These are phyloP conservation scores for Echria macrotheca DNA, from an alignment of 495 filamentous ascomycete species.

Conservation along the genomic window DNA sequence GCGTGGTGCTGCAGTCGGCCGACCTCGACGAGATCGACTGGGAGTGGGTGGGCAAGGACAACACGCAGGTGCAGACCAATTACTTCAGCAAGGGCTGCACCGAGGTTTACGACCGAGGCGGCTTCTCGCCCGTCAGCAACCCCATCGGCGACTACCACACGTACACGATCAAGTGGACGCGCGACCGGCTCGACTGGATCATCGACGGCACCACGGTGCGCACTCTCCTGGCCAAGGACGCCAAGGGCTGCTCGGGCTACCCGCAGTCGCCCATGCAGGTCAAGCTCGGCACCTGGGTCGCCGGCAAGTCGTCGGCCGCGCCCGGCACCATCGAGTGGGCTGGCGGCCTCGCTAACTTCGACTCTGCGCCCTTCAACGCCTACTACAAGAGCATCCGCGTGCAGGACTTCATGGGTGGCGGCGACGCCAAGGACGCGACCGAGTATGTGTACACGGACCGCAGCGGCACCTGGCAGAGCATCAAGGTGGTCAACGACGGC, in stretches of 20 bases:
- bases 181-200: constrained; percentile 70
- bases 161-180: constrained; percentile 85
- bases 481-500: constrained; percentile 65
- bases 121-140: constrained; percentile 55
- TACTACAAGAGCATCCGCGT: constrained; percentile 74
- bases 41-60: constrained; percentile 69
- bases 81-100: constrained; percentile 93
- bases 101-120: constrained; percentile 64
- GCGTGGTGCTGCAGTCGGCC: constrained; percentile 82
- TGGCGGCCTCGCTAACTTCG: constrained; percentile 72
- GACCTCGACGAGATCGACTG: constrained; percentile 95
- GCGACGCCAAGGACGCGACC: constrained; percentile 46
- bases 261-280: constrained; percentile 89
- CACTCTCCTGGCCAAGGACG: constrained; percentile 55
- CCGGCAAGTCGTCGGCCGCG: constrained; percentile 61
- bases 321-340: constrained; percentile 85
- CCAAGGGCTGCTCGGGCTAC: constrained; percentile 59
- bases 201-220: constrained; percentile 70
- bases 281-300: constrained; percentile 83
- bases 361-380: constrained; percentile 74
- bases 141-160: constrained; percentile 67
- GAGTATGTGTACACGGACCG: constrained; percentile 71
- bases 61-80: constrained; percentile 72
- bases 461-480: constrained; percentile 71
- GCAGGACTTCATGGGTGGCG: constrained; percentile 84